Evolutionary conservation across 768 basidiomycete genomes (phyloP).

Genomic region (Ephemerocybe angulata): DNA sequence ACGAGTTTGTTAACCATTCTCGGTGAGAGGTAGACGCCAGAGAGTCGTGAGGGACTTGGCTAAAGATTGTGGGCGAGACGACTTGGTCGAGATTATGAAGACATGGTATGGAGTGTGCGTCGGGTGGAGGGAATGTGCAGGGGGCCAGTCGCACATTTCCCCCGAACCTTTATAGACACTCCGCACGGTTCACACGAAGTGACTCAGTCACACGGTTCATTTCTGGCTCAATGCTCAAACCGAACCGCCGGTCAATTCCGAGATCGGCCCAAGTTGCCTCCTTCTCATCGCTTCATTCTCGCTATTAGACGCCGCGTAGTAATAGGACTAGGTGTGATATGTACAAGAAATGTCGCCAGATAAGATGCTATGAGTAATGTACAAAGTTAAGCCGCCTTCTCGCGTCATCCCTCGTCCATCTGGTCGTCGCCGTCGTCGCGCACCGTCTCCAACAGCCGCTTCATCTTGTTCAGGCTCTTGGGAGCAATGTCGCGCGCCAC

Average conservation of each 20-base stretch:
- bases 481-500: slow-evolving; percentile 93
- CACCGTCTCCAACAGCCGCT: slow-evolving; percentile 68
- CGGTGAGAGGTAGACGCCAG: slow-evolving; percentile 34
- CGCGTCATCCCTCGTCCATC: slow-evolving; percentile 72
- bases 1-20: slow-evolving; percentile 83
- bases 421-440: slow-evolving; percentile 62
- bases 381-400: slow-evolving; percentile 2
- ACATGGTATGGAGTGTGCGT: slow-evolving; percentile 13
- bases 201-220: slow-evolving; percentile 17
- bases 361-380: slow-evolving; percentile 19
- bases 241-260: slow-evolving; percentile 7
- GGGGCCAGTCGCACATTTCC: slow-evolving; percentile 13
- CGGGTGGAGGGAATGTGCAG: slow-evolving; percentile 17
- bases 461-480: slow-evolving; percentile 80
- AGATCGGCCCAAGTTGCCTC: background rate
- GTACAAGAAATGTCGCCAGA: slow-evolving; percentile 35
- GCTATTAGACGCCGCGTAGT: slow-evolving; percentile 4
- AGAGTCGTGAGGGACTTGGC: slow-evolving; percentile 27
- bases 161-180: slow-evolving; percentile 23
- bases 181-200: slow-evolving; percentile 9
- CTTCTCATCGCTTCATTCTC: slow-evolving; percentile 7
- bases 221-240: slow-evolving; percentile 7
- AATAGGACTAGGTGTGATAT: slow-evolving; percentile 13
- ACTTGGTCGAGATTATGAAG: slow-evolving; percentile 11
- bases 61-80: slow-evolving; percentile 16